These are phyloP conservation scores for Rhodocollybia butyracea DNA, from an alignment of 768 basidiomycete genomes.

Conservation along the genomic window DNA sequence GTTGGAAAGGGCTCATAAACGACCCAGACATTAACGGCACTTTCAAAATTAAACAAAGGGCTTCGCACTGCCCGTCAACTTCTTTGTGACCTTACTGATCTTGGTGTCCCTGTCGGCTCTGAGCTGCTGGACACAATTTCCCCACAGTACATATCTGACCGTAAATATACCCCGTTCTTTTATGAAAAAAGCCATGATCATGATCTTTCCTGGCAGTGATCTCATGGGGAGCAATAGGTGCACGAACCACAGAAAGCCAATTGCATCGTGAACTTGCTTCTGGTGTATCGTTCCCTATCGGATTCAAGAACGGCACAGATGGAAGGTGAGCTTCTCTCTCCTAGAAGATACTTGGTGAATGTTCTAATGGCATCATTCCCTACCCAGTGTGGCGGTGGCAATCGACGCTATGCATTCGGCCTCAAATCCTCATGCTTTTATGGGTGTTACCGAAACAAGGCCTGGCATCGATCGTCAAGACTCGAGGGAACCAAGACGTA, in stretches of 20 bases:
- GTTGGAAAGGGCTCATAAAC: slow-evolving; percentile 91
- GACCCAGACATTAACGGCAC: slow-evolving; percentile 95
- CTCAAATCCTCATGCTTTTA: slow-evolving; percentile 92
- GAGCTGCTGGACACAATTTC: slow-evolving; percentile 86
- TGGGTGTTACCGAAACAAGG: slow-evolving; percentile 88
- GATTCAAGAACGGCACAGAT: slow-evolving; percentile 99
- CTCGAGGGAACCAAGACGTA: slow-evolving; percentile 79
- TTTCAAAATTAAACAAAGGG: slow-evolving; percentile 96
- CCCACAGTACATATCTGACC: slow-evolving; percentile 82
- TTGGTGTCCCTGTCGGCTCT: slow-evolving; percentile 91
- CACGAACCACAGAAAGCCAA: slow-evolving; percentile 95
- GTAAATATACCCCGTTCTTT: slow-evolving; percentile 33
- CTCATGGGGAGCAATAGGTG: slow-evolving; percentile 96
- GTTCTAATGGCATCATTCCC: neutral
- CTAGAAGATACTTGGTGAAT: slow-evolving; percentile 3
- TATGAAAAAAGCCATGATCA: slow-evolving; percentile 8
- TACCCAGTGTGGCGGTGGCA: slow-evolving; percentile 71
- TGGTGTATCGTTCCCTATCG: slow-evolving; percentile 95
- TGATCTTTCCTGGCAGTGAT: slow-evolving; percentile 47
- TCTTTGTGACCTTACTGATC: slow-evolving; percentile 84
- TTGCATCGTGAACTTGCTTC: slow-evolving; percentile 95
- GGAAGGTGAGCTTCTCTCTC: slow-evolving; percentile 64
- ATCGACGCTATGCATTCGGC: slow-evolving; percentile 96
- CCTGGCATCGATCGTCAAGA: slow-evolving; percentile 94
- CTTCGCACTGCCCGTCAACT: slow-evolving; percentile 84